phyloP scores from a whole-genome alignment of 2,329 filamentous ascomycete genomes.

The Ophiosphaerella korrae region DNA sequence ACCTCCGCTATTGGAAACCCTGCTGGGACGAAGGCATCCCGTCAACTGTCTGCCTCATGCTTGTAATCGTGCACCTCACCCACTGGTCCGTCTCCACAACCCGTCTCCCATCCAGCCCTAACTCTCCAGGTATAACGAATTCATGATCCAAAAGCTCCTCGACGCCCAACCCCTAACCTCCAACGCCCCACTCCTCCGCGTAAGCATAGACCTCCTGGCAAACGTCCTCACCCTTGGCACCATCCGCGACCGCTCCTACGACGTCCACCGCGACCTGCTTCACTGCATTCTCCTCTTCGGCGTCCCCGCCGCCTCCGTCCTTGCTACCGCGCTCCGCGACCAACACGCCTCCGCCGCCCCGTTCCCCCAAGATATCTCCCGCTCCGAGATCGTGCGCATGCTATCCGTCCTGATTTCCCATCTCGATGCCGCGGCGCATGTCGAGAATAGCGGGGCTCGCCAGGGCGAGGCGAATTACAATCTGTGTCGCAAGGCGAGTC shows the following conservation, averaged over 20 bases:
- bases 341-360: conserved; percentile 31
- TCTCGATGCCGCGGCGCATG: conserved; percentile 39
- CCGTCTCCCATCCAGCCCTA: no score
- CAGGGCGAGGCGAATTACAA: conserved; percentile 44
- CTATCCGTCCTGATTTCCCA: conserved; percentile 49
- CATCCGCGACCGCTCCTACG: conserved; percentile 38
- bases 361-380: conserved; percentile 41
- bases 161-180: conserved; percentile 30
- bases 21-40: conserved; percentile 37
- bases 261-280: conserved; percentile 39
- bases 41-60: conserved; percentile 39
- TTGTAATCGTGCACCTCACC: conserved; percentile 38
- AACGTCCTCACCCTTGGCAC: conserved; percentile 33
- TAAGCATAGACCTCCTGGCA: conserved; percentile 34
- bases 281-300: conserved; percentile 36
- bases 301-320: conserved; percentile 34
- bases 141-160: conserved; percentile 43
- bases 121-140: conserved; percentile 34
- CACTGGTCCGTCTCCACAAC: conserved; percentile 17
- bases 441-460: conserved; percentile 36
- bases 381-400: conserved; percentile 46
- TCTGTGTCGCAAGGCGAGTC: conserved; percentile 37
- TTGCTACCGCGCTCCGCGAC: conserved; percentile 37
- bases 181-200: conserved; percentile 31
- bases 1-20: conserved; percentile 36